A percentile compares a stretch with the other conserved stretches of the same genome.
phyloP scores from a whole-genome alignment of 495 filamentous ascomycete genomes.

The Tuber magnatum region DNA sequence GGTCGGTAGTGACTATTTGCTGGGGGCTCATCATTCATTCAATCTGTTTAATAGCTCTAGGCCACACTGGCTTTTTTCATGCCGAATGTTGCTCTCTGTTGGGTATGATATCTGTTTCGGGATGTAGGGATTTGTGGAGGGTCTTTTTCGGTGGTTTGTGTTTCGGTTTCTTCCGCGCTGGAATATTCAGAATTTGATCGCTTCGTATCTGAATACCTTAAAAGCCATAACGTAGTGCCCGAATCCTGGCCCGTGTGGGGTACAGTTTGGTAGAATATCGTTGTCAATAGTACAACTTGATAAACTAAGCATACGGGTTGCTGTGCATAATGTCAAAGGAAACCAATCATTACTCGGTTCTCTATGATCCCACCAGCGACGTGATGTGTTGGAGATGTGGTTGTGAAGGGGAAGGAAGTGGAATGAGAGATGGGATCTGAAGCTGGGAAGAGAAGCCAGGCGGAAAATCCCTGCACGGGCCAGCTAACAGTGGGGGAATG shows the following conservation, averaged over 20 bases:
- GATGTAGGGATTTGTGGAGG: not conserved
- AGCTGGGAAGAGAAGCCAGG: too few relatives aligned
- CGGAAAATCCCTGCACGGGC: too few relatives aligned
- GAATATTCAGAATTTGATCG: not conserved
- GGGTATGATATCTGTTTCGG: not conserved
- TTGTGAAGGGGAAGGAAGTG: too few relatives aligned
- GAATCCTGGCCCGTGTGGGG: not conserved
- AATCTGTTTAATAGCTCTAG: not conserved
- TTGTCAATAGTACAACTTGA: too few relatives aligned
- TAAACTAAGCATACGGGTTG: too few relatives aligned
- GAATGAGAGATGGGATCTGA: too few relatives aligned
- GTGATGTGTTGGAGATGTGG: too few relatives aligned
- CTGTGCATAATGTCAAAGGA: too few relatives aligned
- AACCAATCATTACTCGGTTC: too few relatives aligned
- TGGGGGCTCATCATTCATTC: not conserved
- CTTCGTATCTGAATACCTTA: not conserved
- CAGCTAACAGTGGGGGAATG: too few relatives aligned
- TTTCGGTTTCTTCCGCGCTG: not conserved
- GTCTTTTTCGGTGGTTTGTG: not conserved
- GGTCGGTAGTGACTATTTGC: not conserved
- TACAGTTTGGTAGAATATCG: too few relatives aligned
- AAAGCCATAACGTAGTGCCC: not conserved
- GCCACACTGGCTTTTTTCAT: not conserved
- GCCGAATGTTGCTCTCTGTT: not conserved
- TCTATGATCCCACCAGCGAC: too few relatives aligned